Evolutionary conservation across 2,329 filamentous ascomycete genomes (phyloP), one percentile per base, ranked within the genome.

Genomic region (Fusarium tuaranense): DNA sequence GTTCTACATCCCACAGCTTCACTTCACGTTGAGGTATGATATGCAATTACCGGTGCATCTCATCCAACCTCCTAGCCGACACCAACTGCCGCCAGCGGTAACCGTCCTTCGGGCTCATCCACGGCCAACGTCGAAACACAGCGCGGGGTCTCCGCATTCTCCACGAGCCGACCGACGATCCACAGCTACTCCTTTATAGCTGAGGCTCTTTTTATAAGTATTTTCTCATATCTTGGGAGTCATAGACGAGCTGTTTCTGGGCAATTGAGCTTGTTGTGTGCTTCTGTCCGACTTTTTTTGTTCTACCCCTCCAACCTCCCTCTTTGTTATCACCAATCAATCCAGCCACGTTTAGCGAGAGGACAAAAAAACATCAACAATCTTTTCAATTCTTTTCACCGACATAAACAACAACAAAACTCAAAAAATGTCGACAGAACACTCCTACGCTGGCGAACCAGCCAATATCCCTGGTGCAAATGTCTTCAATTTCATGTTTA

Each of bases 401-500:
- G 55, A 27, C 22, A 58, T 7, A 36, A 16, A 48, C 13, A 32
- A 34, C 53, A 46, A 10, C 12, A 10, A 20, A 34, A 5, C 53
- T 44, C 41, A 44, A 30, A 44, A 44, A 67, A 77, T 78, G 75
- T 70, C 76, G 34, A 34, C 64, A 27, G 66, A 76, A 9, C 61
- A 63, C 18, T 63, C 77, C 30, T 76, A 74, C 38, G 76, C 41
- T 2, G 76, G 78, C 16, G 57, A 67, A 20, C 44, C 71, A 14
- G 75, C 73, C 25, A 73, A 73, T 14, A 25, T 79, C 5, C 66
- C 77, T 2, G 76, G 73, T 2, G 60, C 70, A 20, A 84, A 82
- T 53, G 68, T 79, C 61, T 85, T 85, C 67, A 80, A 83, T 64
- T 86, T 80, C 66, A 61, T 81, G 18, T 83, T 84, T 65, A 80